Evolutionary conservation across 257 asterid species (phyloP), one percentile per base, ranked within the genome.

Genomic region (Datura wrightii): DNA sequence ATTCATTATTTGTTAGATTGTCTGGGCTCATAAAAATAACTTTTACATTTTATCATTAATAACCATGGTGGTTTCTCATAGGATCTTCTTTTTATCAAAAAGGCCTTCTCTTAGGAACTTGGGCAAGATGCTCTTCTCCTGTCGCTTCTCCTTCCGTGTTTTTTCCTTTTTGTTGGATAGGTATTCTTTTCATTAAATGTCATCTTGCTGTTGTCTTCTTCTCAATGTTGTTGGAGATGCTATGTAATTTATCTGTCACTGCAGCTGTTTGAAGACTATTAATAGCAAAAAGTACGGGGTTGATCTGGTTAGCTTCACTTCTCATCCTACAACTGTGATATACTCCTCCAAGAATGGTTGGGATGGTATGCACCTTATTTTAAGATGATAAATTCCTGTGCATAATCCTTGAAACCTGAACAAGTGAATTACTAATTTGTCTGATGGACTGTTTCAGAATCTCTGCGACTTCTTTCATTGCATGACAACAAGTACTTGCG

Each of bases 331-430:
- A 48, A 94, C 98, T 80, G 99, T 97, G 48, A 95, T 97, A 86
- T 97, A 95, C 91, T 97, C 98, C 55, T 97, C 98, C 19, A 97
- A 94, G 94, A 97, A 97, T 88, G 99, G 99, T 56, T 97, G 99
- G 99, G 99, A 97, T 87, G 98, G 99, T 96, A 91, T 84, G 97
- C 82, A 54, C 18, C 31, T 31, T 31, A 78, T 34, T 78, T 31
- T 78, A 78, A 78, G 24, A 78, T 52, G n/a, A 6, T 52, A 31
- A 76, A 50, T 76, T 50, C 82, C 31, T 5, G 82, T 31, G 15
- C n/a, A 14, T 14, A 31, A 52, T 76, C 31, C 24, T 31, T 76
- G 82, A 37, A 76, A 52, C 48, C 46, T 50, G 82, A 52, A 34
- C 82, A 52, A 52, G 63, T 78, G 62, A 31, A 31, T 78, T 78